phyloP scores from a whole-genome alignment of 1,284 basidiomycete genomes.

The Cyathus pygmaeus region DNA sequence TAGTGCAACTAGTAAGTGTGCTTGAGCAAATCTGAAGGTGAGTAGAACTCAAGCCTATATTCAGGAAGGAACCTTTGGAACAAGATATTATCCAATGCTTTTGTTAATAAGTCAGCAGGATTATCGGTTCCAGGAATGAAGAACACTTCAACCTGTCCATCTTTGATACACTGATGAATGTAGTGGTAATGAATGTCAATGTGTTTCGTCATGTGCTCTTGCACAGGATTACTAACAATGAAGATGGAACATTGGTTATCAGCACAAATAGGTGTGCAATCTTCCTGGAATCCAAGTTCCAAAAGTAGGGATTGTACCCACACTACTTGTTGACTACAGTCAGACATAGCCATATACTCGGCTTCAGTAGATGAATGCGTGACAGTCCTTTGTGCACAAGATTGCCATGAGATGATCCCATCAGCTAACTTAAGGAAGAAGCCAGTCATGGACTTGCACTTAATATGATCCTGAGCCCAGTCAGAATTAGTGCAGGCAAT shows the following conservation, averaged over 20 bases:
- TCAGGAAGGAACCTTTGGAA: no score
- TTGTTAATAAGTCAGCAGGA: no score
- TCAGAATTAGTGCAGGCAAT: no score
- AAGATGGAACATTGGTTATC: no score
- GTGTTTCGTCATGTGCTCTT: constrained; percentile 46
- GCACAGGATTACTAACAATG: constrained; percentile 39
- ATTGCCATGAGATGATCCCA: constrained; percentile 31
- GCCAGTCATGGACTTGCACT: constrained; percentile 24
- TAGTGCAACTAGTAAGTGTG: no score
- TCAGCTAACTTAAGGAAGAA: constrained; percentile 24
- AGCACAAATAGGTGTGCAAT: no score
- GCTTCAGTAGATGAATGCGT: constrained; percentile 43
- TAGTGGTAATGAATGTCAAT: constrained; percentile 51
- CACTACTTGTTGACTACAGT: constrained; percentile 26
- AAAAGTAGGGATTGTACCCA: no score
- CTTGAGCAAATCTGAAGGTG: no score
- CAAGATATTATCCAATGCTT: no score
- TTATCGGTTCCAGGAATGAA: no score
- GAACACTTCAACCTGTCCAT: not conserved
- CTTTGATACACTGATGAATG: constrained; percentile 33
- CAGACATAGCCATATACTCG: constrained; percentile 41
- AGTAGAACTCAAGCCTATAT: no score
- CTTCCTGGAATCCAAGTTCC: no score
- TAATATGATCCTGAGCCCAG: constrained; percentile 28
- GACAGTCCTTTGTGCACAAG: constrained; percentile 31